Evolutionary conservation across 805 yeast genomes (phyloP).

Genomic region (Barnettozyma populi): DNA sequence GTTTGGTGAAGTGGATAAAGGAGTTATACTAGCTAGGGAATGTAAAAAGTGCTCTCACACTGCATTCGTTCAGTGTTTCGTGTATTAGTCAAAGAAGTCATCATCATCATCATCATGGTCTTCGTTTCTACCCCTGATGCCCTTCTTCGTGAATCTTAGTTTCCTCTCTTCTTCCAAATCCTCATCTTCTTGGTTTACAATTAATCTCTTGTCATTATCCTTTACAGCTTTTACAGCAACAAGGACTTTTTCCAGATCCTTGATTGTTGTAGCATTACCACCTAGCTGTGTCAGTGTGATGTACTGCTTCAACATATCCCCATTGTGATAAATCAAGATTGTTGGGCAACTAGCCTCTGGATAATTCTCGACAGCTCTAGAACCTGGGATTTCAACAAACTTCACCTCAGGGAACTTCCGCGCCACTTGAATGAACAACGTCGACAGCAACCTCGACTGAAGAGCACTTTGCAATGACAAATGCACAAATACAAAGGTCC

Average conservation of each 20-base stretch:
- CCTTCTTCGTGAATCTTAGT: constrained; percentile 51
- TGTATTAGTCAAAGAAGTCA: constrained; percentile 42
- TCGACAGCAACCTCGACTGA: constrained; percentile 68
- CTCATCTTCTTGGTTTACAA: constrained; percentile 54
- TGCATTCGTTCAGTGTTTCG: no score
- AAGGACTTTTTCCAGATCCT: constrained; percentile 70
- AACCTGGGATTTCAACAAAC: constrained; percentile 87
- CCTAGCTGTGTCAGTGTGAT: constrained; percentile 79
- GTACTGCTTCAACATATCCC: constrained; percentile 72
- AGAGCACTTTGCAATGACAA: constrained; percentile 61
- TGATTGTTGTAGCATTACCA: constrained; percentile 66
- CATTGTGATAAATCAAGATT: constrained; percentile 70
- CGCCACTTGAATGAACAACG: constrained; percentile 55
- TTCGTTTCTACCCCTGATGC: constrained; percentile 39
- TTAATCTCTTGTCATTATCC: constrained; percentile 60
- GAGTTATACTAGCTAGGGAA: background rate
- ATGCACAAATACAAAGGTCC: constrained; percentile 66
- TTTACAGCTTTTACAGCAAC: constrained; percentile 63
- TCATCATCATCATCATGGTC: constrained; percentile 35
- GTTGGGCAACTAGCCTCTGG: constrained; percentile 93
- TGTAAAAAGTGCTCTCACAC: no score
- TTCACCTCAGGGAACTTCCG: constrained; percentile 72
- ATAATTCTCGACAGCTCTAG: constrained; percentile 86
- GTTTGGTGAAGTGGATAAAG: constrained; percentile 10
- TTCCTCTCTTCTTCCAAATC: constrained; percentile 51